A percentile compares a stretch with the other conserved stretches of the same genome.
Evolutionary conservation across 331 rosid genomes (phyloP).

Genomic region (Quercus phellos): DNA sequence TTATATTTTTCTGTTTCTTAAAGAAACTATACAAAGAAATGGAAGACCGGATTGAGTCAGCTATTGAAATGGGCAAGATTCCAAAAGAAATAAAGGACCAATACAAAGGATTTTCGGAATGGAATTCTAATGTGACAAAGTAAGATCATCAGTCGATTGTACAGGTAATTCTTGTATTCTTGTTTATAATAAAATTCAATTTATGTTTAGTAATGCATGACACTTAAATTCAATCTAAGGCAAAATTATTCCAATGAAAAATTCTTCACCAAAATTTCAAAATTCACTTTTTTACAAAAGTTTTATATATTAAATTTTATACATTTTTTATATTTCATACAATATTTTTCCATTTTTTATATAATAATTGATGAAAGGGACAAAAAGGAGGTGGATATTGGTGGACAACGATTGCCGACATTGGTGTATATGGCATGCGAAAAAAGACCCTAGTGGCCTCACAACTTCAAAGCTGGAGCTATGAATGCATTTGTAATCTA

Average conservation of each 20-base stretch:
- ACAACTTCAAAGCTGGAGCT: slow-evolving; percentile 81
- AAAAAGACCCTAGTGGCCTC: slow-evolving; percentile 57
- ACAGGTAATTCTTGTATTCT: slow-evolving; percentile 28
- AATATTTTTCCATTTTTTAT: slow-evolving; percentile 13
- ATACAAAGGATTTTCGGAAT: slow-evolving; percentile 51
- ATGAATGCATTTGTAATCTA: slow-evolving; percentile 54
- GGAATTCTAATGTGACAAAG: slow-evolving; percentile 48
- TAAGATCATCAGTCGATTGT: slow-evolving; percentile 63
- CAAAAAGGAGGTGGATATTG: slow-evolving; percentile 31
- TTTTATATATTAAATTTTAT: background rate
- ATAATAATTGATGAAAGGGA: slow-evolving; percentile 57
- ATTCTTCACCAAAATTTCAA: background rate
- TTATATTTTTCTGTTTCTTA: background rate
- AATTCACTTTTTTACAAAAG: too few species aligned
- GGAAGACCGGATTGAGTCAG: slow-evolving; percentile 45
- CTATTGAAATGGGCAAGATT: slow-evolving; percentile 30
- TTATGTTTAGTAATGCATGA: too few species aligned
- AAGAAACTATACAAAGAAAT: slow-evolving; percentile 68
- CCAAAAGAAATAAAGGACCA: slow-evolving; percentile 30
- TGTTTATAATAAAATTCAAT: too few species aligned
- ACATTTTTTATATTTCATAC: background rate
- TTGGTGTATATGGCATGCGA: slow-evolving; percentile 67
- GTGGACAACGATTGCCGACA: slow-evolving; percentile 43
- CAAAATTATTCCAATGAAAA: too few species aligned
- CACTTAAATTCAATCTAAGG: too few species aligned